Conservation (phyloP, 495 filamentous ascomycete species). For the Lophium mytilinum region DNA sequence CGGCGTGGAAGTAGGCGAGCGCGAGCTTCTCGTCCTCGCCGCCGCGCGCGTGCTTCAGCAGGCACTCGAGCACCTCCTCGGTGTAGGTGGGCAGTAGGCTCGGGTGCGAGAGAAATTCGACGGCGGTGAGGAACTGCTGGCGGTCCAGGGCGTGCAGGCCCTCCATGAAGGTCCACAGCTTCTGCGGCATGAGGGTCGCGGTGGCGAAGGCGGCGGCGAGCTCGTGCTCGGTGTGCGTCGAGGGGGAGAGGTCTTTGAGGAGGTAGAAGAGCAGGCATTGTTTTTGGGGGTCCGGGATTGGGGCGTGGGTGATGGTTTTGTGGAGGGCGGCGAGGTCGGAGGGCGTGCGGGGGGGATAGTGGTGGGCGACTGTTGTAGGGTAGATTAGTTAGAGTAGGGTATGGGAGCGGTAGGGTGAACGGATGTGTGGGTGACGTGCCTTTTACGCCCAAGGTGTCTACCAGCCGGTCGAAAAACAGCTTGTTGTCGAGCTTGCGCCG, state of each 20-base stretch:
- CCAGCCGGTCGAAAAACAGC: not conserved
- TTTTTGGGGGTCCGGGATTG: slow-evolving; percentile 60
- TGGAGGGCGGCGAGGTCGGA: slow-evolving; percentile 56
- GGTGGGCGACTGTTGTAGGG: slow-evolving; percentile 40
- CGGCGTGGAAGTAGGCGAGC: slow-evolving; percentile 68
- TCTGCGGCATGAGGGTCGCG: slow-evolving; percentile 51
- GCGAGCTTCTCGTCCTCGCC: slow-evolving; percentile 53
- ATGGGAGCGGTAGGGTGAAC: not conserved
- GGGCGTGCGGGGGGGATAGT: slow-evolving; percentile 63
- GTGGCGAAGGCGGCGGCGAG: slow-evolving; percentile 45
- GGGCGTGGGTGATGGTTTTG: slow-evolving; percentile 50
- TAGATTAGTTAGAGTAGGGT: slow-evolving; percentile 4
- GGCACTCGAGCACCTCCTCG: slow-evolving; percentile 64
- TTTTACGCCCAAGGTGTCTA: not conserved
- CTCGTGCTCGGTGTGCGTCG: slow-evolving; percentile 41
- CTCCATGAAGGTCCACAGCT: slow-evolving; percentile 67
- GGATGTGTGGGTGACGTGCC: not conserved
- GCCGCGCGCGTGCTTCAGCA: slow-evolving; percentile 41
- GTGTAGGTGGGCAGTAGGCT: slow-evolving; percentile 70
- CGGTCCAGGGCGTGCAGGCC: slow-evolving; percentile 76
- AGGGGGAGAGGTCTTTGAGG: slow-evolving; percentile 52
- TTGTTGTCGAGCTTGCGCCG: not conserved
- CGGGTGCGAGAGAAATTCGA: slow-evolving; percentile 66
- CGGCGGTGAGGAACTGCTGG: slow-evolving; percentile 58
- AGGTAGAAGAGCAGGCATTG: slow-evolving; percentile 74